These are phyloP conservation scores for Vitis hybrid DNA, from an alignment of 177 flowering plant species.

Conservation along the genomic window DNA sequence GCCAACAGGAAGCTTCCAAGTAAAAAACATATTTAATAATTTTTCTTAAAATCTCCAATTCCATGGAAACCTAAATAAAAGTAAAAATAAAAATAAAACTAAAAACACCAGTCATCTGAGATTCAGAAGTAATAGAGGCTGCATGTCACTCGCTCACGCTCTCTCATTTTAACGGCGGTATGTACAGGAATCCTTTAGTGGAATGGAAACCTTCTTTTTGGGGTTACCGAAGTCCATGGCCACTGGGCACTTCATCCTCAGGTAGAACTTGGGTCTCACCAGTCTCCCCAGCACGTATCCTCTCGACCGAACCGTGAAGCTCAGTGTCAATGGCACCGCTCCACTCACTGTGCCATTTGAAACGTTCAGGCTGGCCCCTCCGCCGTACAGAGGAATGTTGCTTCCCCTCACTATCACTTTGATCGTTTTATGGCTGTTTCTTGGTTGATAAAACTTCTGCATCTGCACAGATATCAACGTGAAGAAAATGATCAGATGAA, in stretches of 20 bases:
- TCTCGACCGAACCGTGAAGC: constrained; percentile 44
- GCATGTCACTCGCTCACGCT: too few relatives aligned
- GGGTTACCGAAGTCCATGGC: constrained; percentile 30
- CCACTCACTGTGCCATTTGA: constrained; percentile 27
- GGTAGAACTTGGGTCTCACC: constrained; percentile 59
- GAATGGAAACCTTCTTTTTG: constrained; percentile 33
- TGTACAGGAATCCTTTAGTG: constrained; percentile 41
- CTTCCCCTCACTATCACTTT: constrained; percentile 35
- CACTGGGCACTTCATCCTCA: constrained; percentile 34
- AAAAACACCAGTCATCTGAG: too few relatives aligned
- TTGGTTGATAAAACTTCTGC: constrained; percentile 45
- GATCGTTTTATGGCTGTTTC: constrained; percentile 47
- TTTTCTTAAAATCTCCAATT: too few relatives aligned
- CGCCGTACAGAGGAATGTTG: constrained; percentile 51
- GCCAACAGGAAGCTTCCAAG: too few relatives aligned
- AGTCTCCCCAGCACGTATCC: constrained; percentile 54
- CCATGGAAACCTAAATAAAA: too few relatives aligned
- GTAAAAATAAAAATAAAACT: too few relatives aligned
- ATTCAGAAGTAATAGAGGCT: too few relatives aligned
- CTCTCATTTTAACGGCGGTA: constrained; percentile 15
- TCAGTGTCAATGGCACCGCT: constrained; percentile 41
- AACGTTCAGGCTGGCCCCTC: constrained; percentile 38
- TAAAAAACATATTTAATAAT: too few relatives aligned
- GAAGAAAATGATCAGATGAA: background rate
- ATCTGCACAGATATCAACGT: constrained; percentile 31